Evolutionary conservation across 1,284 basidiomycete genomes (phyloP), one percentile per base, ranked within the genome.

Genomic region (Pisolithus thermaeus): DNA sequence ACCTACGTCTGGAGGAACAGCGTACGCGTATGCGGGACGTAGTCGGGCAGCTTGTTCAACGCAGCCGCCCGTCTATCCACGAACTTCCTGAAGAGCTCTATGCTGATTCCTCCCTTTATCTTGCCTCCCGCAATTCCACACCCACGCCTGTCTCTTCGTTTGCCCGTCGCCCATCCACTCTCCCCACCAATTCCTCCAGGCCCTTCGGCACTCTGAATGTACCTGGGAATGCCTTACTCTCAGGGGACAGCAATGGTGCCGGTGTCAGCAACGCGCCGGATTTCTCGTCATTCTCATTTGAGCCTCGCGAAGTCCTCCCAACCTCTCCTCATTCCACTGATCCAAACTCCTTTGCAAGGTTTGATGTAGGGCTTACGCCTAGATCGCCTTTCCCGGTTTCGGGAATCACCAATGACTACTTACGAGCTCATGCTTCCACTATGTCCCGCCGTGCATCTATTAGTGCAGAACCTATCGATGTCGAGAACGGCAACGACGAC

Each of bases 401-500:
- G 38, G 67, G 74, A 46, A 72, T 73, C 55, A 73, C 76, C 20
- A 78, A 74, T 14, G 83, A 83, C 65, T 87, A 78, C 65, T 77
- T 84, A 41, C 81, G 79, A 49, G 80, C 80, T 4, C 83, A 81
- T 20, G 80, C 78, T 16, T 78, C 86, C 69, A 88, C 81, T 30
- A 91, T 95, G 58, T 92, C 90, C 25, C 82, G 96, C 41, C 84
- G 96, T 40, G 91, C 91, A 3, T 97, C 94, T 35, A 94, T 99
- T 54, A 95, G 91, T 51, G 96, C 97, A n/a, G 96, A 99, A 70
- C 93, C 93, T 3, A 92, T 98, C 65, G 81, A 86, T 1, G 90
- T 97, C 25, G 84, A 90, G 61, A 79, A 81, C 61, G 73, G 73
- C 41, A 71, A 78, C 56, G 79, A 83, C 60, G 79, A 85, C 52